phyloP scores from a whole-genome alignment of 225 moss, liverwort and hornwort genomes.

The Straminergon stramineum region DNA sequence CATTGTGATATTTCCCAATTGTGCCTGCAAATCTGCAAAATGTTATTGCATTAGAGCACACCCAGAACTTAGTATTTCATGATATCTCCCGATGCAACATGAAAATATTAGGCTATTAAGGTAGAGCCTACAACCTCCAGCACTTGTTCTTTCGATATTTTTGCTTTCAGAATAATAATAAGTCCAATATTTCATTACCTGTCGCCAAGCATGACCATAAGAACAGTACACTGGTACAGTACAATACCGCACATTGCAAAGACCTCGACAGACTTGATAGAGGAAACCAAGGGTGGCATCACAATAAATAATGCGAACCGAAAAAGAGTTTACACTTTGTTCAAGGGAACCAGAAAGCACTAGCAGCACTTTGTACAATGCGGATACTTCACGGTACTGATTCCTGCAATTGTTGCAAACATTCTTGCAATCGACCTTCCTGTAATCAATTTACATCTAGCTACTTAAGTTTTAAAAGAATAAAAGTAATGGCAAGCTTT shows the following conservation, averaged over 20 bases:
- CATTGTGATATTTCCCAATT: neutral
- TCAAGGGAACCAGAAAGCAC: neutral
- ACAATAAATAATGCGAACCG: neutral
- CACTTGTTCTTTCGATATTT: neutral
- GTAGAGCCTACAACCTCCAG: neutral
- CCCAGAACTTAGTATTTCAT: neutral
- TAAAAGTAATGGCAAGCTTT: neutral
- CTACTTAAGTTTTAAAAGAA: neutral
- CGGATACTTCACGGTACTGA: neutral
- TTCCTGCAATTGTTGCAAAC: constrained; percentile 5
- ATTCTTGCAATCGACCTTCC: neutral
- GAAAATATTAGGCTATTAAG: neutral
- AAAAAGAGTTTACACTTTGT: neutral
- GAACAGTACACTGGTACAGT: neutral
- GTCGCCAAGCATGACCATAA: neutral
- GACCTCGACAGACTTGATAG: neutral
- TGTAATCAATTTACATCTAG: constrained; percentile 23
- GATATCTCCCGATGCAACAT: neutral
- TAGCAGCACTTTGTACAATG: constrained; percentile 17
- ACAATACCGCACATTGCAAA: neutral
- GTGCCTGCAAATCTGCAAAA: neutral
- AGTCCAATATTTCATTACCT: neutral
- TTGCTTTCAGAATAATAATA: neutral
- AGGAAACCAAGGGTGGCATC: neutral
- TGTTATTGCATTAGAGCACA: neutral